Percentiles rank a stretch among this genome's conserved stretches.
phyloP scores from a whole-genome alignment of 495 filamentous ascomycete genomes.

The Halenospora varia region DNA sequence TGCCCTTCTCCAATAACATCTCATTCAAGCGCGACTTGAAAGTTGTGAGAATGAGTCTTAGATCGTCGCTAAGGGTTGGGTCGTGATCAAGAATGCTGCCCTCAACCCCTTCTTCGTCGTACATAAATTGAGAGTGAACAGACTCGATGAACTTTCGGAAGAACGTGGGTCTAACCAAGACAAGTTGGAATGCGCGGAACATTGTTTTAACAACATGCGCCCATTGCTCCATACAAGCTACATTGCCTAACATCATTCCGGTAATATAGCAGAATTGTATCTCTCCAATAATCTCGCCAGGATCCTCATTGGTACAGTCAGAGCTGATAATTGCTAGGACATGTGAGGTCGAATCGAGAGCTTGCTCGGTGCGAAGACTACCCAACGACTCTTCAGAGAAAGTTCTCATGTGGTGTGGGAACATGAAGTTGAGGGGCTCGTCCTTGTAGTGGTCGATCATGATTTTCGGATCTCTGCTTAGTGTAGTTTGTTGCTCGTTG shows the following conservation, averaged over 20 bases:
- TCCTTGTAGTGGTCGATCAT: slow-evolving; percentile 9
- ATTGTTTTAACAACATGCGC: slow-evolving; percentile 67
- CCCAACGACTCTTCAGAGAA: slow-evolving; percentile 69
- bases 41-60: slow-evolving; percentile 34
- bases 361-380: slow-evolving; percentile 65
- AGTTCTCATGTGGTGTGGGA: slow-evolving; percentile 50
- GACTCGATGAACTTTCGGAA: slow-evolving; percentile 57
- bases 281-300: slow-evolving; percentile 73
- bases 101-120: slow-evolving; percentile 62
- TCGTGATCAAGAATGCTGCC: slow-evolving; percentile 49
- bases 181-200: slow-evolving; percentile 62
- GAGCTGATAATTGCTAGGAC: slow-evolving; percentile 32
- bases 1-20: slow-evolving; percentile 27
- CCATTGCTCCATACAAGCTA: slow-evolving; percentile 88
- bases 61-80: slow-evolving; percentile 28
- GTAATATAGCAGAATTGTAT: slow-evolving; percentile 82
- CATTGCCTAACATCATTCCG: slow-evolving; percentile 75
- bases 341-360: slow-evolving; percentile 48
- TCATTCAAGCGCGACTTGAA: slow-evolving; percentile 42
- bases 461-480: slow-evolving; percentile 24
- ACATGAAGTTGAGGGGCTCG: slow-evolving; percentile 47
- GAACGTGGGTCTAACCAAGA: slow-evolving; percentile 50
- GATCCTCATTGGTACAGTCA: slow-evolving; percentile 25
- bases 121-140: slow-evolving; percentile 66
- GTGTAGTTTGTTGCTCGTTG: slow-evolving; percentile 23